A percentile compares a stretch with the other conserved stretches of the same genome.
Conservation (phyloP, 257 asterid species). For the Salvia rosmarinus region DNA sequence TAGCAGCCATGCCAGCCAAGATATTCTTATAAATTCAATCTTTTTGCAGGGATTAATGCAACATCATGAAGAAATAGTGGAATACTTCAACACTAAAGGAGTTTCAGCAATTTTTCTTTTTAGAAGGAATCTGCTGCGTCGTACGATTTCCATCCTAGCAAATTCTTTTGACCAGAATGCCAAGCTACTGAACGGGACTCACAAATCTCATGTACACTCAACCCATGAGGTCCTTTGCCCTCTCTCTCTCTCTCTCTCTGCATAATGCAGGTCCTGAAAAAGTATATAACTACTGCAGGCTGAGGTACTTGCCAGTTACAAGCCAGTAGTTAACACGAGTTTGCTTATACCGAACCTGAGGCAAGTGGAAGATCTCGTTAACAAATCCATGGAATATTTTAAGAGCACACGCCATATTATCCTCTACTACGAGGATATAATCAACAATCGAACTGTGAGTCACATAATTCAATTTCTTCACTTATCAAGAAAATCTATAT, state of each 20-base stretch:
- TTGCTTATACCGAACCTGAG: constrained; percentile 59
- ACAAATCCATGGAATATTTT: constrained; percentile 67
- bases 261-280: neutral
- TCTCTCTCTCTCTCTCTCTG: neutral
- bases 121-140: constrained; percentile 83
- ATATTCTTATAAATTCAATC: neutral
- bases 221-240: constrained; percentile 63
- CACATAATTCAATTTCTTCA: neutral
- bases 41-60: constrained; percentile 78
- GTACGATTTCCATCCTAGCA: constrained; percentile 85
- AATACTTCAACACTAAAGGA: constrained; percentile 80
- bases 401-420: constrained; percentile 78
- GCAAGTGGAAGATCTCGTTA: constrained; percentile 72
- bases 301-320: constrained; percentile 78
- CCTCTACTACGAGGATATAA: constrained; percentile 83
- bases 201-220: constrained; percentile 94
- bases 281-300: constrained; percentile 58
- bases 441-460: constrained; percentile 77
- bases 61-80: constrained; percentile 71
- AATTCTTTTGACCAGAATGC: constrained; percentile 88
- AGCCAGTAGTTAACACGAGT: constrained; percentile 72
- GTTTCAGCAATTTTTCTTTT: constrained; percentile 87
- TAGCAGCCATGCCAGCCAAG: neutral
- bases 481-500: neutral
- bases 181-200: constrained; percentile 89